Conservation (phyloP, 805 yeast species). For the Komagataella pseudopastoris region DNA sequence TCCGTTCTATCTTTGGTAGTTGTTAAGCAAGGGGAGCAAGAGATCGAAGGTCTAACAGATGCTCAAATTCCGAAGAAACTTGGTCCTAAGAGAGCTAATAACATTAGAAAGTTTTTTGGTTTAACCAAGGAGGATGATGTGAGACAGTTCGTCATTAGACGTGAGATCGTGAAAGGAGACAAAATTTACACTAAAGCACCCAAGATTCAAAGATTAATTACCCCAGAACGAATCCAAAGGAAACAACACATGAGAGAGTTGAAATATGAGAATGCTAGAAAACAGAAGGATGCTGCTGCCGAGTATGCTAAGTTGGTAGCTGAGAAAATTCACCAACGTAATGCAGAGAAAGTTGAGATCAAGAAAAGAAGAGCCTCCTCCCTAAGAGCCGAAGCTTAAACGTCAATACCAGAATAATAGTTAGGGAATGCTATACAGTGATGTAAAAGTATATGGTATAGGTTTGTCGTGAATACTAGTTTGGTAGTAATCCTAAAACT, state of each 20-base stretch:
- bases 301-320: slow-evolving; percentile 99
- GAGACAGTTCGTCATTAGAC: slow-evolving; percentile 87
- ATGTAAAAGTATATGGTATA: background rate
- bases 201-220: slow-evolving; percentile 98
- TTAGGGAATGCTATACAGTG: background rate
- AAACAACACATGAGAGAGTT: slow-evolving; percentile 92
- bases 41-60: slow-evolving; percentile 93
- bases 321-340: slow-evolving; percentile 94
- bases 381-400: slow-evolving; percentile 59
- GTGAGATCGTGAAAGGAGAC: slow-evolving; percentile 97
- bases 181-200: slow-evolving; percentile 99
- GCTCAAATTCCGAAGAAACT: slow-evolving; percentile 94
- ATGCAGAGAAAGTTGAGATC: slow-evolving; percentile 96
- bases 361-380: slow-evolving; percentile 99
- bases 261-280: slow-evolving; percentile 95
- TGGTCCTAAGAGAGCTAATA: slow-evolving; percentile 99
- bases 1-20: slow-evolving; percentile 89
- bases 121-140: slow-evolving; percentile 89
- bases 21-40: slow-evolving; percentile 95
- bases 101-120: slow-evolving; percentile 99
- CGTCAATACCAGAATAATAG: background rate
- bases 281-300: slow-evolving; percentile 99
- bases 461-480: background rate
- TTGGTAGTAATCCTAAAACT: background rate
- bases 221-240: slow-evolving; percentile 98